phyloP scores from a whole-genome alignment of 306 rosid genomes.

The Begonia fuchsioides region DNA sequence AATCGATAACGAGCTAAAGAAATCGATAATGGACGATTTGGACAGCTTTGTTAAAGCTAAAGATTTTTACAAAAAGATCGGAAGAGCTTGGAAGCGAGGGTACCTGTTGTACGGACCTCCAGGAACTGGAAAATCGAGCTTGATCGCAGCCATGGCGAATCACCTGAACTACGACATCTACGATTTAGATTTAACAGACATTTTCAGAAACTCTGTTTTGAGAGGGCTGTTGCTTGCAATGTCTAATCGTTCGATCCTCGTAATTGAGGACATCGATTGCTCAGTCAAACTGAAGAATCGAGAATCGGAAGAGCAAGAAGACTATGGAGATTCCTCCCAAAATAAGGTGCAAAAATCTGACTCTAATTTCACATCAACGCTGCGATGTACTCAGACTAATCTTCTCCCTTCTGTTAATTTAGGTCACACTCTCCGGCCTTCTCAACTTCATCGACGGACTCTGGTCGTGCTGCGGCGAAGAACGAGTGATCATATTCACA shows the following conservation, averaged over 20 bases:
- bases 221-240: constrained; percentile 26
- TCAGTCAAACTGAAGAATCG: constrained; percentile 35
- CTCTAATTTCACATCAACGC: too few relatives aligned
- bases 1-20: constrained; percentile 25
- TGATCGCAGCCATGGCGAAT: constrained; percentile 67
- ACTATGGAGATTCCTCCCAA: too few relatives aligned
- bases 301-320: not conserved
- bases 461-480: constrained; percentile 26
- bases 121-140: constrained; percentile 55
- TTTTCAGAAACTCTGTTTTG: constrained; percentile 22
- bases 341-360: too few relatives aligned
- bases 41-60: constrained; percentile 32
- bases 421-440: constrained; percentile 21
- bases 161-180: constrained; percentile 41
- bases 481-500: constrained; percentile 19
- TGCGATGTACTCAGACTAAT: too few relatives aligned
- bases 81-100: constrained; percentile 71
- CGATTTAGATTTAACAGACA: constrained; percentile 47
- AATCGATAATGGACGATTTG: constrained; percentile 31
- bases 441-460: constrained; percentile 23
- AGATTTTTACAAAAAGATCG: constrained; percentile 38
- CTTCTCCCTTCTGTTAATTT: not conserved
- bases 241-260: constrained; percentile 50
- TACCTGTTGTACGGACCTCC: constrained; percentile 59
- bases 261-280: constrained; percentile 64